These are phyloP conservation scores for Stereum hirsutum DNA, from an alignment of 1,284 basidiomycete genomes.

Conservation along the genomic window DNA sequence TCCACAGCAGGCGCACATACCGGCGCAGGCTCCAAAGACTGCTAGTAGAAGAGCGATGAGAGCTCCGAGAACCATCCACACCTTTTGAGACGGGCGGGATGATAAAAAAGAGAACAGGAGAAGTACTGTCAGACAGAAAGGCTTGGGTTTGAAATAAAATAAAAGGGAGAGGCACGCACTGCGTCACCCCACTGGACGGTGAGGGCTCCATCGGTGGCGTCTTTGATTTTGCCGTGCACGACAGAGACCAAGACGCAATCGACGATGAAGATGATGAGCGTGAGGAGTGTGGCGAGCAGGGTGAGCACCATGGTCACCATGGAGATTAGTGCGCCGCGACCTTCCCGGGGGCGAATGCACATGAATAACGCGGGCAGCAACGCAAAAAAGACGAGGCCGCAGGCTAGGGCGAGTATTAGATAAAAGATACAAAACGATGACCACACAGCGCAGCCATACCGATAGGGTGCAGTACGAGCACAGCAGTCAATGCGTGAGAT, in stretches of 20 bases:
- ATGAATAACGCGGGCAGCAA: constrained; percentile 38
- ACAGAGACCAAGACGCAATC: not conserved
- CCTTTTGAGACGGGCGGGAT: not conserved
- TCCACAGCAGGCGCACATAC: not conserved
- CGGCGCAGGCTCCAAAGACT: not conserved
- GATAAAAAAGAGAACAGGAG: not conserved
- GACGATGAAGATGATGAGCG: not conserved
- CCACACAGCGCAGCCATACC: constrained; percentile 27
- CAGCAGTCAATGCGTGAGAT: constrained; percentile 28
- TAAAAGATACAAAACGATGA: constrained; percentile 2
- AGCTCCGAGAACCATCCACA: not conserved
- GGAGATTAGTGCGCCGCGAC: not conserved
- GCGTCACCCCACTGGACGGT: not conserved
- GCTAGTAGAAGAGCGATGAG: not conserved
- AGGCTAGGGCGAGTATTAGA: constrained; percentile 25
- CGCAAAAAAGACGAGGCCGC: constrained; percentile 42
- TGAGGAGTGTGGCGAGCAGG: not conserved
- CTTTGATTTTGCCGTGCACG: not conserved
- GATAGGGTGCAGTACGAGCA: constrained; percentile 34
- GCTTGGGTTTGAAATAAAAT: not conserved
- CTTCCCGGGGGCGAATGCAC: constrained; percentile 22
- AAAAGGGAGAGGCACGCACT: not conserved
- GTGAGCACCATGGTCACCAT: not conserved
- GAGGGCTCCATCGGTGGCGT: not conserved
- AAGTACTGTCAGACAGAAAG: not conserved